Evolutionary conservation across 2,329 filamentous ascomycete species (phyloP).

Genomic region (Sphaerostilbella broomeana): DNA sequence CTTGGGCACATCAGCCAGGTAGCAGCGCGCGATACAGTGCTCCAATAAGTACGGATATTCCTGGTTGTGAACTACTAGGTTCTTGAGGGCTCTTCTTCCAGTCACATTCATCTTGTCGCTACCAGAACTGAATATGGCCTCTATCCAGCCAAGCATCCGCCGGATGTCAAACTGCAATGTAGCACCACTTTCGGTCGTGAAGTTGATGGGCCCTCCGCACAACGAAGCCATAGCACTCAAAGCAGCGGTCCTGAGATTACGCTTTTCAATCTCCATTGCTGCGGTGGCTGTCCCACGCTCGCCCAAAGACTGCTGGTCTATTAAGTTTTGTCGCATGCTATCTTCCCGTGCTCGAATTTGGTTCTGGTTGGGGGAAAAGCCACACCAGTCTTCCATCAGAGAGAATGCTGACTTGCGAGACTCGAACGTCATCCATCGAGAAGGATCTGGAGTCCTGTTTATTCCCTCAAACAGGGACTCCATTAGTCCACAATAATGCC

Average conservation of each 20-base stretch:
- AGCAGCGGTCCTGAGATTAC: conserved; percentile 81
- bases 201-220: conserved; percentile 77
- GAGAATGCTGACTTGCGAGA: conserved; percentile 91
- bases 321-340: conserved; percentile 76
- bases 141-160: conserved; percentile 91
- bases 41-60: conserved; percentile 81
- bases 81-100: conserved; percentile 79
- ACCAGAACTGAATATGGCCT: conserved; percentile 84
- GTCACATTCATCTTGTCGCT: conserved; percentile 91
- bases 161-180: conserved; percentile 85
- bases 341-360: conserved; percentile 80
- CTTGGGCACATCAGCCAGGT: conserved; percentile 71
- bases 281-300: conserved; percentile 76
- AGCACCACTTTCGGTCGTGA: conserved; percentile 82
- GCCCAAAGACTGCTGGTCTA: conserved; percentile 69
- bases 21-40: conserved; percentile 87
- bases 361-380: conserved; percentile 83
- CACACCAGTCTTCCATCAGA: conserved; percentile 98
- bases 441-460: conserved; percentile 74
- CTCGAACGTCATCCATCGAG: conserved; percentile 96
- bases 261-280: conserved; percentile 94
- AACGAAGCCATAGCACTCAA: conserved; percentile 92
- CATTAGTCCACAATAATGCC: conserved; percentile 89
- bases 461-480: conserved; percentile 91
- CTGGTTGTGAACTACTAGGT: conserved; percentile 83